Conservation (phyloP, 257 asterid species). For the Haberlea rhodopensis region DNA sequence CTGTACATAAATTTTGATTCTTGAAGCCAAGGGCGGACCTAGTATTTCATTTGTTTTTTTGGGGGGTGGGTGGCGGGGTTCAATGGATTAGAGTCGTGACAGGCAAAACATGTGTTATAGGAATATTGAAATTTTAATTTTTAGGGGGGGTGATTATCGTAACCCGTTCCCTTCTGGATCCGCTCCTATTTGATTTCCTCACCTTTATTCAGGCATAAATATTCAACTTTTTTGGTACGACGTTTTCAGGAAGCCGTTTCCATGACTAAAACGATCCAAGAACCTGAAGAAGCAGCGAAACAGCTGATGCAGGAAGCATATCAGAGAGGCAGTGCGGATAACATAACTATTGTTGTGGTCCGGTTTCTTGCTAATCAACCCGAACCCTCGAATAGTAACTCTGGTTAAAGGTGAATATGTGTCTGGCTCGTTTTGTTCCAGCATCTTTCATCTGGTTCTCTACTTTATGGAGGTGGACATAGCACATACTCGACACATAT, state of each 20-base stretch:
- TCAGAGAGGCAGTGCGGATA: constrained; percentile 89
- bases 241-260: neutral
- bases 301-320: constrained; percentile 84
- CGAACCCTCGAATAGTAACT: constrained; percentile 46
- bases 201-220: neutral
- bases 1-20: neutral
- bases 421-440: neutral
- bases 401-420: constrained; percentile 34
- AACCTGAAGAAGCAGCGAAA: constrained; percentile 89
- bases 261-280: constrained; percentile 41
- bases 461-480: neutral
- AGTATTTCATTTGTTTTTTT: too few species aligned
- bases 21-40: neutral
- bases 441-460: neutral
- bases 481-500: neutral
- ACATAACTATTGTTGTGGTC: constrained; percentile 77
- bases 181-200: too few species aligned
- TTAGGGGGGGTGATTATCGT: too few species aligned
- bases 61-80: too few species aligned
- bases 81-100: too few species aligned
- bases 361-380: constrained; percentile 55
- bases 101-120: too few species aligned
- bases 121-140: too few species aligned
- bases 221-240: too few species aligned
- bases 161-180: too few species aligned